Evolutionary conservation across 2,329 filamentous ascomycete genomes (phyloP).

Genomic region (Taxawa tesnikishii): DNA sequence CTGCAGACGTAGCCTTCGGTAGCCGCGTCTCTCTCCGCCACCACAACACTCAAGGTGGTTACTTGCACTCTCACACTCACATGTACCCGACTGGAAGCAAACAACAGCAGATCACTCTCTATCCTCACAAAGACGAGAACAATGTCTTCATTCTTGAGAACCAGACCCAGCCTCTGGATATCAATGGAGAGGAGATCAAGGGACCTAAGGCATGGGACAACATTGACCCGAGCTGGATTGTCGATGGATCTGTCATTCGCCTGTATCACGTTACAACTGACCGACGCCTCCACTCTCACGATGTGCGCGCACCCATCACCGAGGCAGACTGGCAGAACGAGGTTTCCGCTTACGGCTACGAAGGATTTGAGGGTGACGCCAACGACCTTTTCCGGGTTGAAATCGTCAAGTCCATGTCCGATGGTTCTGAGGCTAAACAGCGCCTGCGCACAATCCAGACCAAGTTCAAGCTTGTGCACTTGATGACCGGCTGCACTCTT

Average conservation of each 20-base stretch:
- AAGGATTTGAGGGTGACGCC: conserved; percentile 91
- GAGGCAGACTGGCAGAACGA: conserved; percentile 53
- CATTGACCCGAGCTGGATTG: conserved; percentile 55
- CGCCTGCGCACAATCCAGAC: conserved; percentile 87
- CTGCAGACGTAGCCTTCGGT: conserved; percentile 81
- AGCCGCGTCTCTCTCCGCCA: conserved; percentile 80
- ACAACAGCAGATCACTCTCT: conserved; percentile 96
- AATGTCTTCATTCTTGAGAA: conserved; percentile 93
- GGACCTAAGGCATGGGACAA: conserved; percentile 78
- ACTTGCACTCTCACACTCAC: conserved; percentile 88
- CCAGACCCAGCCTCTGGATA: conserved; percentile 73
- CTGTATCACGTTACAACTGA: conserved; percentile 76
- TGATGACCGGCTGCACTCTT: conserved; percentile 92
- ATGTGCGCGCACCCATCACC: conserved; percentile 74
- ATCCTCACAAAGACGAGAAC: conserved; percentile 98
- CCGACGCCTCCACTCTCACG: conserved; percentile 89
- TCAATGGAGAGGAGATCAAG: conserved; percentile 56
- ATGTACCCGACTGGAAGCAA: conserved; percentile 98
- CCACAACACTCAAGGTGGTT: conserved; percentile 94
- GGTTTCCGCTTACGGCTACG: conserved; percentile 83
- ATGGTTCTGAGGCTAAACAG: conserved; percentile 65
- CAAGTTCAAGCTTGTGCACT: conserved; percentile 87
- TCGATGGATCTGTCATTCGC: conserved; percentile 68
- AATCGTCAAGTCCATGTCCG: conserved; percentile 82
- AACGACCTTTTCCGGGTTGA: conserved; percentile 94